A percentile compares a stretch with the other conserved stretches of the same genome.
These are phyloP conservation scores for Yamadazyma olivae DNA, from an alignment of 805 yeast species.

Conservation along the genomic window DNA sequence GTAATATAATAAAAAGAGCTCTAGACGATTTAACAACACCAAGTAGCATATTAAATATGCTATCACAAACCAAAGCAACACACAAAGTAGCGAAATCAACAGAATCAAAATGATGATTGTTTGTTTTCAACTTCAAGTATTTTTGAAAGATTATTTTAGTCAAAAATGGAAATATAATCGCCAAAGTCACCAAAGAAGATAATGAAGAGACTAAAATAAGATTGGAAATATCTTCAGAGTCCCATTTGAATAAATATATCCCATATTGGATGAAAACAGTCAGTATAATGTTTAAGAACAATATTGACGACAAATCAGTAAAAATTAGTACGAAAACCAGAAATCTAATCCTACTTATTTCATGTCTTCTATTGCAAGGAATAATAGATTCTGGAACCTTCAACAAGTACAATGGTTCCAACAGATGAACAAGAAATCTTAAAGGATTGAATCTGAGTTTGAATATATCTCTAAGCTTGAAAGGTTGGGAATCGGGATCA, in stretches of 20 bases:
- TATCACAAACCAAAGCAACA: not conserved
- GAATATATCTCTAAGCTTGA: not conserved
- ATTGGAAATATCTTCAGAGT: slow-evolving; percentile 1
- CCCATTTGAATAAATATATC: slow-evolving; percentile 5
- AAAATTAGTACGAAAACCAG: slow-evolving; percentile 4
- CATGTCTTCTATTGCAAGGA: slow-evolving; percentile 1
- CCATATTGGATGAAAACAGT: slow-evolving; percentile 4
- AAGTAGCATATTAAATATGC: slow-evolving; percentile 39
- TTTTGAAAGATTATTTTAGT: slow-evolving; percentile 2
- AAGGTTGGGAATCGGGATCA: too few relatives aligned
- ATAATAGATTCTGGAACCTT: slow-evolving; percentile 2
- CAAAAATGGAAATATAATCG: slow-evolving; percentile 5
- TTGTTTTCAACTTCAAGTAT: slow-evolving; percentile 5
- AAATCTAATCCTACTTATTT: slow-evolving; percentile 2
- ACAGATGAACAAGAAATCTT: not conserved
- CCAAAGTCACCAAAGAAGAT: not conserved
- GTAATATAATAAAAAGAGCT: slow-evolving; percentile 45
- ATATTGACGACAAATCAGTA: not conserved
- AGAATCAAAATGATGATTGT: slow-evolving; percentile 5
- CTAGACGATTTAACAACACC: too few relatives aligned
- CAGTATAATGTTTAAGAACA: not conserved
- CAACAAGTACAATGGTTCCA: not conserved
- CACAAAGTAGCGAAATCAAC: slow-evolving; percentile 6
- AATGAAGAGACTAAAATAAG: not conserved
- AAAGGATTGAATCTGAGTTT: not conserved